Conservation (phyloP, 176 grass and related monocot species). For the Phoenix roebelenii region DNA sequence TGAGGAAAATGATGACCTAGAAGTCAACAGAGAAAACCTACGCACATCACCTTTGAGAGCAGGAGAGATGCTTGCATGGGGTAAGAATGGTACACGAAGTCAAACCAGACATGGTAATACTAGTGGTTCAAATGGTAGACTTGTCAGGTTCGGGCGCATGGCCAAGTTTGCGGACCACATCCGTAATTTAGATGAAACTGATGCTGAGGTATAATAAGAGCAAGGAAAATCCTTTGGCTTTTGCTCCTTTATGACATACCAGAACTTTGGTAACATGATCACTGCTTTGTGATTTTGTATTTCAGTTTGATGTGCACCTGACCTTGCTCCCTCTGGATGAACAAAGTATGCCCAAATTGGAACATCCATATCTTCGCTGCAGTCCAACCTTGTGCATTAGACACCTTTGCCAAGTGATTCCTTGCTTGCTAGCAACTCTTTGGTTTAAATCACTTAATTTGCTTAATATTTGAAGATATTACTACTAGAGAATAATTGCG, state of each 20-base stretch:
- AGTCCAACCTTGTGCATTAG: constrained; percentile 37
- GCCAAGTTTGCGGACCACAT: constrained; percentile 58
- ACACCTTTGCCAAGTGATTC: constrained; percentile 46
- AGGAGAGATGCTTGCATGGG: constrained; percentile 76
- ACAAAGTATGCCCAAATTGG: constrained; percentile 36
- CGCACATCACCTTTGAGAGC: constrained; percentile 18
- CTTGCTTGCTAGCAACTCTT: constrained; percentile 9
- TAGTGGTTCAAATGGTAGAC: constrained; percentile 47
- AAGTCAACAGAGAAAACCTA: constrained; percentile 2
- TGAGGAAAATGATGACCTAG: constrained; percentile 8
- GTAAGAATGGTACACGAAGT: constrained; percentile 74
- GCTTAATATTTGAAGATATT: too few relatives aligned
- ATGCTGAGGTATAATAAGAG: constrained; percentile 48
- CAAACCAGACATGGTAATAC: constrained; percentile 52
- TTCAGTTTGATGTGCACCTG: constrained; percentile 47
- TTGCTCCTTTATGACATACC: too few relatives aligned
- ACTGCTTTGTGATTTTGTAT: constrained; percentile 18
- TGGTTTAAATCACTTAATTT: background rate
- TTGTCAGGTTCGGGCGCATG: constrained; percentile 38
- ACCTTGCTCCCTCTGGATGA: constrained; percentile 50
- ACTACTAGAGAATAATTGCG: background rate
- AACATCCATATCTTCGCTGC: constrained; percentile 60
- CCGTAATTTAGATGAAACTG: constrained; percentile 40
- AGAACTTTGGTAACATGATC: constrained; percentile 2
- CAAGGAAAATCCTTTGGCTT: background rate